Evolutionary conservation across 495 filamentous ascomycete genomes (phyloP).

Genomic region (Penicillium robsamsonii): DNA sequence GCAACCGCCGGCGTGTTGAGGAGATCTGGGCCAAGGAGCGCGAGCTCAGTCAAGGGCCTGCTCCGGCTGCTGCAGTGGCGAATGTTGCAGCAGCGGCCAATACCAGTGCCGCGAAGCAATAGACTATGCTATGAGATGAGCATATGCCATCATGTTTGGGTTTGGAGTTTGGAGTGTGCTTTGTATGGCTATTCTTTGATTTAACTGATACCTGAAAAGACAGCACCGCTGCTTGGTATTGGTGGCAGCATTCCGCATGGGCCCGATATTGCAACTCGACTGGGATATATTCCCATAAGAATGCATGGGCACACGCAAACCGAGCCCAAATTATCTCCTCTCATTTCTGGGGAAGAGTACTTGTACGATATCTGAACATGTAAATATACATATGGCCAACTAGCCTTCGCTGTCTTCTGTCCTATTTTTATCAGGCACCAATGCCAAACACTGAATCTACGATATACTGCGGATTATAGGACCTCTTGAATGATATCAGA

Average conservation of each 20-base stretch:
- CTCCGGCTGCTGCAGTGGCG: not conserved
- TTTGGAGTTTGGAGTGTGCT: conserved; percentile 20
- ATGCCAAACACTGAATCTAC: not conserved
- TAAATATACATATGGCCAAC: conserved; percentile 2
- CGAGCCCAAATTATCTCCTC: conserved; percentile 17
- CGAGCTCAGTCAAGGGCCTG: conserved; percentile 22
- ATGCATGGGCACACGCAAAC: not conserved
- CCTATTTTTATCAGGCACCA: not conserved
- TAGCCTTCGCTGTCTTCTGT: not conserved
- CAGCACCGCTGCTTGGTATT: not conserved
- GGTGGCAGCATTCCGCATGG: not conserved
- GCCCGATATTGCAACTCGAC: not conserved
- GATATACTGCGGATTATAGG: not conserved
- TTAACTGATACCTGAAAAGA: not conserved
- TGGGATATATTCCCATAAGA: not conserved
- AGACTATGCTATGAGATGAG: not conserved
- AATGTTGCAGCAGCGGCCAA: conserved; percentile 8
- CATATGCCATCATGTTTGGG: conserved; percentile 6
- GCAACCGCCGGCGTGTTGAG: conserved; percentile 65
- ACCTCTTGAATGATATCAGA: conserved; percentile 16
- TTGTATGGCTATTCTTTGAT: conserved; percentile 6
- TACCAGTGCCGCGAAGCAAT: conserved; percentile 20
- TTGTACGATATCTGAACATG: conserved; percentile 21
- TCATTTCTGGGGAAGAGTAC: conserved; percentile 2
- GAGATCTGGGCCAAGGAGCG: conserved; percentile 70